These are phyloP conservation scores for Aspergillus flavus DNA, from an alignment of 2,329 filamentous ascomycete species.

Conservation along the genomic window DNA sequence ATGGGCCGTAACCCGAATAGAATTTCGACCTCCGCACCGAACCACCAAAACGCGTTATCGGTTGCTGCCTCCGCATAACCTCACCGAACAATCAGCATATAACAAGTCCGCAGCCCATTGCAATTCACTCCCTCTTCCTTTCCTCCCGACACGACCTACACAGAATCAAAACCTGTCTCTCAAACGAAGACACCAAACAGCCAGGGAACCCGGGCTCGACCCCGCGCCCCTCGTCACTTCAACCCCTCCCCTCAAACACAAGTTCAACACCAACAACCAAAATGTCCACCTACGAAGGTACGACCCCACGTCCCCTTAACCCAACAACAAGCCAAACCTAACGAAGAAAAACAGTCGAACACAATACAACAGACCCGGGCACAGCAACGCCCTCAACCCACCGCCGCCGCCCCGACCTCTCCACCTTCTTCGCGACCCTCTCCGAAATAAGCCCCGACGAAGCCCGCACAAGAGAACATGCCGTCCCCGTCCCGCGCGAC, in stretches of 20 bases:
- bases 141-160: conserved; percentile 6
- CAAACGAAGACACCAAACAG: not conserved
- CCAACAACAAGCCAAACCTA: not conserved
- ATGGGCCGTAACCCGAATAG: not conserved
- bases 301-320: not conserved
- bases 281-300: conserved; percentile 49
- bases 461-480: conserved; percentile 57
- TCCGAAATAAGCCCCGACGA: conserved; percentile 57
- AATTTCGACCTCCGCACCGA: conserved; percentile 30
- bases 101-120: not conserved
- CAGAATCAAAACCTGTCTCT: not conserved
- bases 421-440: conserved; percentile 66
- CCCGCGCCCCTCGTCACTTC: conserved; percentile 10
- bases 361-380: conserved; percentile 41
- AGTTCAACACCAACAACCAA: conserved; percentile 17
- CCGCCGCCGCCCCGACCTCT: conserved; percentile 63
- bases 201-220: conserved; percentile 1
- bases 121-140: conserved; percentile 7
- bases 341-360: conserved; percentile 40
- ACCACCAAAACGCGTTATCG: conserved; percentile 15
- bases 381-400: conserved; percentile 30
- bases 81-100: not conserved
- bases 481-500: conserved; percentile 62
- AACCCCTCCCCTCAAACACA: not conserved
- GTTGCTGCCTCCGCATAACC: conserved; percentile 17